Percentiles rank a stretch among this genome's conserved stretches.
Conservation (phyloP, 202 grass and related monocot genomes). For the Dendrocalamus latiflorus region DNA sequence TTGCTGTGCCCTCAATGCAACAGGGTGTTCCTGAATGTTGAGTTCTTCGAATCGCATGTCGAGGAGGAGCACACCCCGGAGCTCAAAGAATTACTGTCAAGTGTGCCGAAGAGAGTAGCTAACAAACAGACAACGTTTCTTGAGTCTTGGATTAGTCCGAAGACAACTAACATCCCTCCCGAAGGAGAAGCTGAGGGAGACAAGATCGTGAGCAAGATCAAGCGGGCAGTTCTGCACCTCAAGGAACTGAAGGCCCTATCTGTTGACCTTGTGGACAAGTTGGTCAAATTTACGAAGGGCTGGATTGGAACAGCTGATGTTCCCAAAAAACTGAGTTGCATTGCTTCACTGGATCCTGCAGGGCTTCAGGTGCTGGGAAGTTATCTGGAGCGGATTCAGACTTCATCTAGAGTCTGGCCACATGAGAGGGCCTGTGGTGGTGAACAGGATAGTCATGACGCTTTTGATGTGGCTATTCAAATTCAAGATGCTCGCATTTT, state of each 20-base stretch:
- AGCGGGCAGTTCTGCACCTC: not conserved
- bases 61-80: not conserved
- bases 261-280: not conserved
- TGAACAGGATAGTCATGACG: not conserved
- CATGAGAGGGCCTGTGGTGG: not conserved
- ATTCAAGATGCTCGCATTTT: not conserved
- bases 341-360: not conserved
- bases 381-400: not conserved
- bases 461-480: not conserved
- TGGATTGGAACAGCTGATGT: not conserved
- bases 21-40: not conserved
- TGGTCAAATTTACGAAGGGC: not conserved
- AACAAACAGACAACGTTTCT: not conserved
- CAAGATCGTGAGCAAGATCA: not conserved
- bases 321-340: not conserved
- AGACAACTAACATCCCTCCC: too few relatives aligned
- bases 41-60: not conserved
- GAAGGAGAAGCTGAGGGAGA: not conserved
- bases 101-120: not conserved
- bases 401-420: not conserved
- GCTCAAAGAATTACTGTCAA: not conserved
- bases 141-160: not conserved
- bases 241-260: not conserved
- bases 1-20: constrained; percentile 27
- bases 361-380: not conserved